Conservation (phyloP, 148 eudicot genomes). For the Limonium bicolor region DNA sequence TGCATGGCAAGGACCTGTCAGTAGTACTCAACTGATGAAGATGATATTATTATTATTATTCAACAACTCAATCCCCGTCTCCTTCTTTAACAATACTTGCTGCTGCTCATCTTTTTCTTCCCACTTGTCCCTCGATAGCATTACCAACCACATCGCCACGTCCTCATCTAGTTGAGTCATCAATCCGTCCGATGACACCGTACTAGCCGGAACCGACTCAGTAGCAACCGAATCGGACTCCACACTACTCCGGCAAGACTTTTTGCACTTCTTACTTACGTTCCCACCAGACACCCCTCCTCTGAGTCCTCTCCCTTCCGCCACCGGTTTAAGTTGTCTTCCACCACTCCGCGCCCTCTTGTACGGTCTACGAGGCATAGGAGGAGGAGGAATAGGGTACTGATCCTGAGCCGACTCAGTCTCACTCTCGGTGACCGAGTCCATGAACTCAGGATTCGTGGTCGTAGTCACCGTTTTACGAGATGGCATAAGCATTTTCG, state of each 20-base stretch:
- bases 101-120: background rate
- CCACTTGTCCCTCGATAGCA: constrained; percentile 29
- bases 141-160: constrained; percentile 19
- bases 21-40: too few species aligned
- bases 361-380: too few species aligned
- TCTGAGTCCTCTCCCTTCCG: background rate
- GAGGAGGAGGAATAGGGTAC: too few species aligned
- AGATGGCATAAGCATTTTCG: too few species aligned
- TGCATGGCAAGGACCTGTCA: too few species aligned
- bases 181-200: background rate
- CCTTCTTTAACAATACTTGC: background rate
- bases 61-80: constrained; percentile 3
- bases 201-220: background rate
- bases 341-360: background rate
- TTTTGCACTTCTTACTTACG: background rate
- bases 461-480: too few species aligned
- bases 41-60: background rate
- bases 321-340: background rate
- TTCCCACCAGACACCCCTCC: background rate
- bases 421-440: constrained; percentile 20
- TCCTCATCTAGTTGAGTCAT: constrained; percentile 14
- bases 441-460: constrained; percentile 17
- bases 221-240: background rate
- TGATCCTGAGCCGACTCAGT: constrained; percentile 10
- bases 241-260: too few species aligned